phyloP scores from a whole-genome alignment of 2,329 filamentous ascomycete genomes.

The Trichophyton simii region DNA sequence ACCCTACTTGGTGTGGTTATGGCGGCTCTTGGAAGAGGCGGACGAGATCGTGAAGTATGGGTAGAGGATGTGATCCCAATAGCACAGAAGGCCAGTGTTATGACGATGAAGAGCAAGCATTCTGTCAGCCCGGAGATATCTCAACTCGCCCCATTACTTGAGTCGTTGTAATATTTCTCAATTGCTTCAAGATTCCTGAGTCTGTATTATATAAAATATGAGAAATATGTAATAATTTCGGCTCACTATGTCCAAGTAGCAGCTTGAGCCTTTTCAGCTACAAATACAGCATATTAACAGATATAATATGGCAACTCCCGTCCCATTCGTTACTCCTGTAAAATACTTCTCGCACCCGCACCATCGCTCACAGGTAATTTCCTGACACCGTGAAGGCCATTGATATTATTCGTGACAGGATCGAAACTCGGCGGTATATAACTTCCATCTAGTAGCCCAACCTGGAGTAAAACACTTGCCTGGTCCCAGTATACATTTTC shows the following conservation, averaged over 20 bases:
- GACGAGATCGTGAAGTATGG: conserved; percentile 28
- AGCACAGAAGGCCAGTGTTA: conserved; percentile 67
- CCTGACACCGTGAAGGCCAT: conserved; percentile 16
- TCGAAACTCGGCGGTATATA: conserved; percentile 37
- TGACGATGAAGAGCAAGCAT: conserved; percentile 63
- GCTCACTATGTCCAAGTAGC: not conserved
- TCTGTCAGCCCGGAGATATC: conserved; percentile 44
- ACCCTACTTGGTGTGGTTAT: conserved; percentile 78
- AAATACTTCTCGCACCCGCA: conserved; percentile 24
- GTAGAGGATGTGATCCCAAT: conserved; percentile 57
- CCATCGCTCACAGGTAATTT: conserved; percentile 26
- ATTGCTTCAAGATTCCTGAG: not conserved
- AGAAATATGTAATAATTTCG: not conserved
- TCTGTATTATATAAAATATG: not conserved
- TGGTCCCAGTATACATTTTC: conserved; percentile 53
- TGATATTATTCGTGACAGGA: not conserved
- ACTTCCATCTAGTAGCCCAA: conserved; percentile 44
- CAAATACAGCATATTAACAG: not conserved
- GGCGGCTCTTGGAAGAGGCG: conserved; percentile 56
- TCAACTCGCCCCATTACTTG: conserved; percentile 11
- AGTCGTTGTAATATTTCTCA: not conserved
- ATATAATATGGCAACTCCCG: not conserved
- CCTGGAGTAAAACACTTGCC: conserved; percentile 47
- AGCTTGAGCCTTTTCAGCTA: not conserved
- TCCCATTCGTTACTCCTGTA: conserved; percentile 13